Evolutionary conservation across 495 filamentous ascomycete species (phyloP).

Genomic region (Neurospora sp.): DNA sequence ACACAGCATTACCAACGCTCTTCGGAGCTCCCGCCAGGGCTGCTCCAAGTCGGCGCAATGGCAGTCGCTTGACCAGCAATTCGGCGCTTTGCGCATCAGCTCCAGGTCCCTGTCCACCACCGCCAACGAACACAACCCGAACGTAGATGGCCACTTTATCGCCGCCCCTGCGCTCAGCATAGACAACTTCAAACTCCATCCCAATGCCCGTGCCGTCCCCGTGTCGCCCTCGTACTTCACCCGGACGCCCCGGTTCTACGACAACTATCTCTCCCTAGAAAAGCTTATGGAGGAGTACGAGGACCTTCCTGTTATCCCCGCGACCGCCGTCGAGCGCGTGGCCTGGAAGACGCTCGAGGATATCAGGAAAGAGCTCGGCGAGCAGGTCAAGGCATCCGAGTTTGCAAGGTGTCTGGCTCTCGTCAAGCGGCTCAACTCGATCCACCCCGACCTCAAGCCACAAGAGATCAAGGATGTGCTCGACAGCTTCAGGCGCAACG

Average conservation of each 20-base stretch:
- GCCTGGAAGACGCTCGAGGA: conserved; percentile 76
- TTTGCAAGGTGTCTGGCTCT: conserved; percentile 66
- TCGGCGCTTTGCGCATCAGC: conserved; percentile 15
- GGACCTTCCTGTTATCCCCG: conserved; percentile 54
- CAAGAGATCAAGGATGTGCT: conserved; percentile 53
- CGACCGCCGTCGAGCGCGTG: conserved; percentile 58
- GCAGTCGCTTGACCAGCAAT: conserved; percentile 18
- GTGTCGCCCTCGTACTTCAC: conserved; percentile 91
- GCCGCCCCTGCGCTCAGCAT: conserved; percentile 5
- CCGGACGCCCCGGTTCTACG: conserved; percentile 71
- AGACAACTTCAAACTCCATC: background rate
- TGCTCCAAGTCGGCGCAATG: conserved; percentile 6
- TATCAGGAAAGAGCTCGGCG: conserved; percentile 64
- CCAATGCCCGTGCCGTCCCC: conserved; percentile 61
- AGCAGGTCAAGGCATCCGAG: conserved; percentile 66
- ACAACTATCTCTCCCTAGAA: conserved; percentile 66
- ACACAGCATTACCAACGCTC: conserved; percentile 14
- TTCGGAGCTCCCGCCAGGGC: conserved; percentile 12
- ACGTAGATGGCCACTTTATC: conserved; percentile 23
- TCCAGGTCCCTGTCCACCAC: conserved; percentile 15
- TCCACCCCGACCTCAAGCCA: conserved; percentile 72
- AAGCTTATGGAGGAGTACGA: conserved; percentile 58
- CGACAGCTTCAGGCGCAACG: conserved; percentile 57
- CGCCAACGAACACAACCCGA: background rate
- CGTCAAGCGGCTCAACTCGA: conserved; percentile 71